phyloP scores from a whole-genome alignment of 305 asterid genomes.

The Stenogyne calaminthoides region DNA sequence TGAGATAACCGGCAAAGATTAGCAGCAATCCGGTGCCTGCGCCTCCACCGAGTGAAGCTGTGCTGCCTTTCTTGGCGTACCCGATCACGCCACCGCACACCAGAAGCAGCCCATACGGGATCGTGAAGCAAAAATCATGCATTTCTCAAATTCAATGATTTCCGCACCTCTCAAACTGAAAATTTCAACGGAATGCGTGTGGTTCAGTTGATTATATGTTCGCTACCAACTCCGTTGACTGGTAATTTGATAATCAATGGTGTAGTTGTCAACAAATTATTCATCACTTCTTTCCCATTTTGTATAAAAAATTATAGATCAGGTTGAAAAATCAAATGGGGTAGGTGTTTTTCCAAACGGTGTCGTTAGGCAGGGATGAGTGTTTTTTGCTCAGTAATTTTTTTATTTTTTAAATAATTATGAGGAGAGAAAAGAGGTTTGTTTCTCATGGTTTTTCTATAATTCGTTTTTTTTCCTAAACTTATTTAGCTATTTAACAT shows the following conservation, averaged over 20 bases:
- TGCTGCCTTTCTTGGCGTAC: conserved; percentile 77
- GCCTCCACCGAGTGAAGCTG: conserved; percentile 86
- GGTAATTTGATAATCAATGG: neutral
- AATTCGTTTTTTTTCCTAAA: too few relatives aligned
- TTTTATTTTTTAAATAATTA: too few relatives aligned
- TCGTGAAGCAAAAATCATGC: conserved; percentile 95
- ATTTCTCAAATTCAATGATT: conserved; percentile 27
- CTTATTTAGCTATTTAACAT: too few relatives aligned
- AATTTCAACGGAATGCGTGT: conserved; percentile 7
- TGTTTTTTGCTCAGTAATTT: neutral
- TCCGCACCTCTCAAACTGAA: neutral
- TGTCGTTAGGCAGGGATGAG: neutral
- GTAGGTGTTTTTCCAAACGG: neutral
- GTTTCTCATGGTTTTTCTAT: too few relatives aligned
- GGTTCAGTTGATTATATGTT: conserved; percentile 16
- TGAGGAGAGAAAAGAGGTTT: too few relatives aligned
- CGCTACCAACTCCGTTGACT: conserved; percentile 25
- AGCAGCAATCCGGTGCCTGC: conserved; percentile 72
- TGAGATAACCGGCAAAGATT: conserved; percentile 83
- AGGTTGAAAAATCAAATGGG: neutral
- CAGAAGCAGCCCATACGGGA: conserved; percentile 87
- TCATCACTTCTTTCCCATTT: neutral
- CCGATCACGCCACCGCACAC: conserved; percentile 85
- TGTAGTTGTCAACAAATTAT: neutral
- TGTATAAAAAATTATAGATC: neutral